Evolutionary conservation across 495 filamentous ascomycete species (phyloP).

Genomic region (Hypoxylon perforatum): DNA sequence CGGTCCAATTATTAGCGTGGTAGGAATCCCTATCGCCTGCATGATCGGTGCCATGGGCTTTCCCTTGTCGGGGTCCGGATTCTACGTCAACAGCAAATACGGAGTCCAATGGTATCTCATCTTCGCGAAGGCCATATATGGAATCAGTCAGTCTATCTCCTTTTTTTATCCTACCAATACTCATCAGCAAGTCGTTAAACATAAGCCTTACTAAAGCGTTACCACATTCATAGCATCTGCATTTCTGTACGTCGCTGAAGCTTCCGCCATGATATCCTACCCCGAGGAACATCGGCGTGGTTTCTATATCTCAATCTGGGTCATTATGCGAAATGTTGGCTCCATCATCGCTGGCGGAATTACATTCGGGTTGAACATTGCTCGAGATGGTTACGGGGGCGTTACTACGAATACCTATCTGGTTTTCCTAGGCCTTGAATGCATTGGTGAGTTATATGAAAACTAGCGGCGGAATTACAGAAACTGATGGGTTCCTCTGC

Average conservation of each 20-base stretch:
- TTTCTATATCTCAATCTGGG: not conserved
- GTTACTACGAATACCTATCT: not conserved
- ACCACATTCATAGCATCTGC: not conserved
- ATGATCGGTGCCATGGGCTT: not conserved
- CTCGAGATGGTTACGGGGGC: not conserved
- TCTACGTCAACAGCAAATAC: conserved; percentile 1
- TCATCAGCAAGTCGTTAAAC: not conserved
- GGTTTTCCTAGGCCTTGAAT: not conserved
- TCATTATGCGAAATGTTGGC: not conserved
- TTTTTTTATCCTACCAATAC: not conserved
- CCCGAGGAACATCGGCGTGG: not conserved
- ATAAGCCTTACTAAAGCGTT: not conserved
- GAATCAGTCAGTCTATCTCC: not conserved
- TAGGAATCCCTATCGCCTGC: not conserved
- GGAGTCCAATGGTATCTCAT: conserved; percentile 1
- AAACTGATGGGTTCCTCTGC: not conserved
- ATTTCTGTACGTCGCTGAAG: not conserved
- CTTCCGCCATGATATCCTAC: not conserved
- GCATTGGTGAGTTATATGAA: not conserved
- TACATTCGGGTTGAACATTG: not conserved
- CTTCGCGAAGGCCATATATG: not conserved
- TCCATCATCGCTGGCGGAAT: not conserved
- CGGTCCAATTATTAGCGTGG: not conserved
- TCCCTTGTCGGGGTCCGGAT: not conserved
- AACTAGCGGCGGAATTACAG: not conserved